Evolutionary conservation across 169 alveolate species (phyloP), one percentile per base, ranked within the genome.

Genomic region (Nephromyces sp.): DNA sequence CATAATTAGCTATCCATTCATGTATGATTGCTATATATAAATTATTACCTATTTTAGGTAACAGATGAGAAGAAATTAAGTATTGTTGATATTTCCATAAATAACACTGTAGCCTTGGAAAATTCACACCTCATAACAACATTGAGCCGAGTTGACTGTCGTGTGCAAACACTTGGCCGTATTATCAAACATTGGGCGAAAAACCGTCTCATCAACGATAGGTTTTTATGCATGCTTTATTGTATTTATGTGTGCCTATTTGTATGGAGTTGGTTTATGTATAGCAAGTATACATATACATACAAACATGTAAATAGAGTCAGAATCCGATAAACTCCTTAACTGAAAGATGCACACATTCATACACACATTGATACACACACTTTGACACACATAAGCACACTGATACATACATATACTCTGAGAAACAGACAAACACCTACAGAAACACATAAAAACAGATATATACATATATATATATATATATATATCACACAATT

Each of bases 111-210:
- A 3, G 93, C 93, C 25, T 80, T 88, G 27, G 86, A 79, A 43
- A 88, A 88, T 34, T 81, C 93, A 25, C 62, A 34, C 6, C 79
- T 85, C 22, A 91, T 88, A 15, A 75, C 77, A 64, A 67, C 84
- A 3, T 61, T 86, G 66, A 72, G 81, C 24, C 66, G 32, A 52
- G 32, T 86, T 24, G 93, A 88, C 69, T 68, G 33, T 32, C 68
- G 93, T 51, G 79, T 84, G 61, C 80, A 81, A 22, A 78, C 75
- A 22, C 84, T 88, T 35, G 92, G 90, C 33, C 70, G 93, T 33
- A 71, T 88, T 68, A 84, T 88, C 61, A 88, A 88, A 70, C 82
- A 84, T 80, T 88, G 93, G 93, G 93, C 92, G n/a, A 84, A 72
- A 24, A 75, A 78, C 28, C 67, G 92, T 67, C 68, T 81, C 35